Conservation (phyloP, 192 early-diverging fungal species). For the Podila epicladia region DNA sequence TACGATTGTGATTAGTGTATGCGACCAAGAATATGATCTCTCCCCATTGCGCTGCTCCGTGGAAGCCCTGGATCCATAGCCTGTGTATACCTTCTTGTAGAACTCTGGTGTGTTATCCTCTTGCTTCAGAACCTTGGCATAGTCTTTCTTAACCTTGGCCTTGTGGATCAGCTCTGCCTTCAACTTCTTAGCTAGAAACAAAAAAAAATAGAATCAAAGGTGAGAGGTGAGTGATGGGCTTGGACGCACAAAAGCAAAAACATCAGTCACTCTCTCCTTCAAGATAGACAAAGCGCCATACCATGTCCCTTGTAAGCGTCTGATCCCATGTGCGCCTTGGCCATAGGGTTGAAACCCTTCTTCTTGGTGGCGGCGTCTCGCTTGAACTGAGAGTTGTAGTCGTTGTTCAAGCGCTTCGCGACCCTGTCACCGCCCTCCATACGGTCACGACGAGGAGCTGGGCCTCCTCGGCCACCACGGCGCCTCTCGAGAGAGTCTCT, state of each 20-base stretch:
- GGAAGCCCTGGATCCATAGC: neutral
- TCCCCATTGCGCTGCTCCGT: neutral
- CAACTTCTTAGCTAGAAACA: constrained; percentile 35
- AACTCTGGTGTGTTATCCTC: constrained; percentile 45
- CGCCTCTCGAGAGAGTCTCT: constrained; percentile 47
- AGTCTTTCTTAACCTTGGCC: constrained; percentile 52
- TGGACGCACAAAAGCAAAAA: neutral
- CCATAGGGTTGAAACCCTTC: constrained; percentile 48
- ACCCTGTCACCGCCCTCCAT: constrained; percentile 20
- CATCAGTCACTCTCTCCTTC: neutral
- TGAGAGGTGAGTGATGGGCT: too few relatives aligned
- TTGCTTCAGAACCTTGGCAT: constrained; percentile 40
- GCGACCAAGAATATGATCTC: neutral
- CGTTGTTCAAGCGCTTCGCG: constrained; percentile 36
- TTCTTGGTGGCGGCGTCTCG: constrained; percentile 16
- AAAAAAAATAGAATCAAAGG: neutral
- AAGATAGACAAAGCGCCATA: neutral
- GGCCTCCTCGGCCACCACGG: constrained; percentile 44
- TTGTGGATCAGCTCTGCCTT: constrained; percentile 49
- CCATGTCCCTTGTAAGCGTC: constrained; percentile 50
- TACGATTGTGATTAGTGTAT: neutral
- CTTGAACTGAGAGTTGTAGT: constrained; percentile 43
- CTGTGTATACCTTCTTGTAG: constrained; percentile 37
- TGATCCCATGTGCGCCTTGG: constrained; percentile 48
- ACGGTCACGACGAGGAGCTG: constrained; percentile 41